phyloP scores from a whole-genome alignment of 768 basidiomycete genomes.

The Pisolithus microcarpus region DNA sequence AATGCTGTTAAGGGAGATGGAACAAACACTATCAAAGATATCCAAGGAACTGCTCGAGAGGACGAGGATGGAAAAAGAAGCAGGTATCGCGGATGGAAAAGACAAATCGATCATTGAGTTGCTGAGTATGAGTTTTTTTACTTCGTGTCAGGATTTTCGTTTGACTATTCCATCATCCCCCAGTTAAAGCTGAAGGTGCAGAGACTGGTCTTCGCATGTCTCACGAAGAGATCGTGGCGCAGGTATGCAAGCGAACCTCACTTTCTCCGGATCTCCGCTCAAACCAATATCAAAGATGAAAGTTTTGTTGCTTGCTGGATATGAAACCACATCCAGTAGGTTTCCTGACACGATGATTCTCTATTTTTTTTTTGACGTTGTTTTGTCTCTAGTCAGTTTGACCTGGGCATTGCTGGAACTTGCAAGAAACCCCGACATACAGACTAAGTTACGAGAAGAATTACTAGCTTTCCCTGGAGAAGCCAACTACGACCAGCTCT shows the following conservation, averaged over 20 bases:
- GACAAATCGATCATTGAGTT: constrained; percentile 22
- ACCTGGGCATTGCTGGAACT: constrained; percentile 55
- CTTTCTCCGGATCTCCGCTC: not conserved
- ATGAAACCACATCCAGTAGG: constrained; percentile 18
- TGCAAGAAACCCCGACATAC: constrained; percentile 35
- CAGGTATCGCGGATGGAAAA: constrained; percentile 12
- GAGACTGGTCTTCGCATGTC: constrained; percentile 21
- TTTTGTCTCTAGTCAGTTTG: constrained; percentile 9
- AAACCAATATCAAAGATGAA: constrained; percentile 10
- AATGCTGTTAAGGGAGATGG: constrained; percentile 19
- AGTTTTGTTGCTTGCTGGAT: constrained; percentile 15
- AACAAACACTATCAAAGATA: constrained; percentile 28
- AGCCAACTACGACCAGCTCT: constrained; percentile 49
- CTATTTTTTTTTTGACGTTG: not conserved
- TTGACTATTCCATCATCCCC: not conserved
- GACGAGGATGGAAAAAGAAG: constrained; percentile 28
- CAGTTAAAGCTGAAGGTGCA: constrained; percentile 32
- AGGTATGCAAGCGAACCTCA: constrained; percentile 6
- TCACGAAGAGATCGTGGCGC: constrained; percentile 19
- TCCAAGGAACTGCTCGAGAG: constrained; percentile 34
- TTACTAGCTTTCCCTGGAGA: constrained; percentile 36
- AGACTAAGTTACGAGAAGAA: constrained; percentile 45
- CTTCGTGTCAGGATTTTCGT: constrained; percentile 10
- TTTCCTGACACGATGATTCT: not conserved
- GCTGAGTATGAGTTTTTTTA: constrained; percentile 10